phyloP scores from a whole-genome alignment of 371 early-diverging fungal species.

The Sporodiniella umbellata region DNA sequence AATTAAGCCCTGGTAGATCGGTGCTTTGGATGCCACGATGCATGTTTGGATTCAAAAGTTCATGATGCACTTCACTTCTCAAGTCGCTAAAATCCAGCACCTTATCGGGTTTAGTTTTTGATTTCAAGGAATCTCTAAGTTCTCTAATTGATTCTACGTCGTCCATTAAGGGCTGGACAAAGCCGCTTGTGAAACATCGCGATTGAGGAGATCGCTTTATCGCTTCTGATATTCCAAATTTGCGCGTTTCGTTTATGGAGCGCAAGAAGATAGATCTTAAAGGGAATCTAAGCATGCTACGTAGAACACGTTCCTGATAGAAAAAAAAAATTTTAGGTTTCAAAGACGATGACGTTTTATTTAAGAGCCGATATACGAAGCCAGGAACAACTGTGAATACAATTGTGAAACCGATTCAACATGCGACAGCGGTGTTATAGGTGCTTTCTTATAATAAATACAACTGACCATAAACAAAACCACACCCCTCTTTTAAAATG shows the following conservation, averaged over 20 bases:
- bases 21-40: conserved; percentile 60
- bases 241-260: background rate
- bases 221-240: background rate
- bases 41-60: conserved; percentile 65
- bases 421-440: no score
- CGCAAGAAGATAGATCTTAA: background rate
- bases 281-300: background rate
- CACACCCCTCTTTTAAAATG: no score
- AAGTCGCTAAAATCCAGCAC: conserved; percentile 61
- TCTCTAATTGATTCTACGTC: conserved; percentile 1
- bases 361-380: background rate
- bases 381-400: background rate
- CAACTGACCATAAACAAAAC: no score
- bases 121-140: conserved; percentile 37
- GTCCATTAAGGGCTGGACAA: background rate
- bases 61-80: conserved; percentile 63
- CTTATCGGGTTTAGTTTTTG: conserved; percentile 55
- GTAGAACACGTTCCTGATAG: no score
- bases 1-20: conserved; percentile 59
- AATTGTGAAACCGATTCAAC: no score
- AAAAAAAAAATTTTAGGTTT: no score
- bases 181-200: background rate
- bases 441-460: no score
- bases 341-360: no score
- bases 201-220: background rate